These are phyloP conservation scores for Peltaster fructicola DNA, from an alignment of 2,329 filamentous ascomycete species.

Conservation along the genomic window DNA sequence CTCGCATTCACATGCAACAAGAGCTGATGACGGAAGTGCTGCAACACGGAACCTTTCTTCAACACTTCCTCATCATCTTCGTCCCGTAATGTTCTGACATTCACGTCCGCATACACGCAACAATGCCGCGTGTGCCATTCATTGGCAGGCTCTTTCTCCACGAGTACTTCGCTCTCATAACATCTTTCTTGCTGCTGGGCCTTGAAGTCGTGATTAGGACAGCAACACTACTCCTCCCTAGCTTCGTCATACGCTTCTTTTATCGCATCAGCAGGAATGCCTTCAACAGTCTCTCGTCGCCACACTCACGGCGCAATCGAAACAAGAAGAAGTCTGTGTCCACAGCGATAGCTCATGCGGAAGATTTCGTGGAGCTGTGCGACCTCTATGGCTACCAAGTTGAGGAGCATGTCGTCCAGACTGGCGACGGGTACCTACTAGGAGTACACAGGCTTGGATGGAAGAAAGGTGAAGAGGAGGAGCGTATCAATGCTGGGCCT, in stretches of 20 bases:
- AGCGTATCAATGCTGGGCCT: constrained; percentile 54
- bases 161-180: constrained; percentile 75
- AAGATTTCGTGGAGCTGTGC: constrained; percentile 90
- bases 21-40: too few relatives aligned
- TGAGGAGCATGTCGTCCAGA: constrained; percentile 92
- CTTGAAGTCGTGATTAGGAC: constrained; percentile 71
- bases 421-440: constrained; percentile 80
- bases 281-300: constrained; percentile 63
- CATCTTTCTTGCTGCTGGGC: constrained; percentile 65
- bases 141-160: constrained; percentile 41
- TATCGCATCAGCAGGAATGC: constrained; percentile 66
- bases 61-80: too few relatives aligned
- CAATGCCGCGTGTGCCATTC: constrained; percentile 42
- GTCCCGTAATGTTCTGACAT: too few relatives aligned
- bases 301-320: constrained; percentile 49
- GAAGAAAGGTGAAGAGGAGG: constrained; percentile 63
- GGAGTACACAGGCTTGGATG: constrained; percentile 77
- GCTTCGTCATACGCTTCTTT: constrained; percentile 62
- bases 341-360: constrained; percentile 57
- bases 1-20: too few relatives aligned
- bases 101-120: constrained; percentile 6
- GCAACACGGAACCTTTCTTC: too few relatives aligned
- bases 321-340: constrained; percentile 41
- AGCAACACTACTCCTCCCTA: constrained; percentile 71
- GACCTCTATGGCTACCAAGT: constrained; percentile 79